A percentile compares a stretch with the other conserved stretches of the same genome.
Conservation (phyloP, 1,284 basidiomycete genomes). For the Trichosporon sp. region DNA sequence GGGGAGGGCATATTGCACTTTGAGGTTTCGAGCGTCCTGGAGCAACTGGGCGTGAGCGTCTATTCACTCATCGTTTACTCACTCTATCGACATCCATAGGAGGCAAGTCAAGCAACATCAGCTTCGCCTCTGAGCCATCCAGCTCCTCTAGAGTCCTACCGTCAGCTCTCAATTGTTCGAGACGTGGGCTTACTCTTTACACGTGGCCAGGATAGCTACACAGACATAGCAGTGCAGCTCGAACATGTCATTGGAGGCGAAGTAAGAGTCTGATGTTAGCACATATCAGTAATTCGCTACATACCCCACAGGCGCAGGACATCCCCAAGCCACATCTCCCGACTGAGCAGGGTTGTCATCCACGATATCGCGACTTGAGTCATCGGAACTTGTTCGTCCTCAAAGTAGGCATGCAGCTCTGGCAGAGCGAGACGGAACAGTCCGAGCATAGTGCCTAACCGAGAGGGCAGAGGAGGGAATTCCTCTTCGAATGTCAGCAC, state of each 20-base stretch:
- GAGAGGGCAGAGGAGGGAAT: slow-evolving; percentile 39
- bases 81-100: slow-evolving; percentile 46
- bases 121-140: slow-evolving; percentile 30
- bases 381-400: slow-evolving; percentile 45
- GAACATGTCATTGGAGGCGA: slow-evolving; percentile 45
- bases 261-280: slow-evolving; percentile 36
- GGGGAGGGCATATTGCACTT: slow-evolving; percentile 32
- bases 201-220: slow-evolving; percentile 42
- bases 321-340: slow-evolving; percentile 46
- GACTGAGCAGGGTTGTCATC: slow-evolving; percentile 39
- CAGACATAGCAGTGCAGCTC: slow-evolving; percentile 45
- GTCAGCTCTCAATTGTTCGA: slow-evolving; percentile 2
- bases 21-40: slow-evolving; percentile 41
- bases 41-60: slow-evolving; percentile 25
- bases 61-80: neutral
- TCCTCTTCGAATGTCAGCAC: slow-evolving; percentile 17
- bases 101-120: slow-evolving; percentile 44
- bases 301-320: slow-evolving; percentile 44
- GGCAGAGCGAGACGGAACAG: slow-evolving; percentile 40
- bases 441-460: slow-evolving; percentile 39
- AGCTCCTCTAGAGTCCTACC: slow-evolving; percentile 38
- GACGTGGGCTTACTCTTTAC: slow-evolving; percentile 37
- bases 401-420: slow-evolving; percentile 44
- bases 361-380: slow-evolving; percentile 40
- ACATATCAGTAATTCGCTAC: slow-evolving; percentile 5